Percentiles rank a stretch among this genome's conserved stretches.
Conservation (phyloP, 805 yeast species). For the Saccharomycopsis selenospora region DNA sequence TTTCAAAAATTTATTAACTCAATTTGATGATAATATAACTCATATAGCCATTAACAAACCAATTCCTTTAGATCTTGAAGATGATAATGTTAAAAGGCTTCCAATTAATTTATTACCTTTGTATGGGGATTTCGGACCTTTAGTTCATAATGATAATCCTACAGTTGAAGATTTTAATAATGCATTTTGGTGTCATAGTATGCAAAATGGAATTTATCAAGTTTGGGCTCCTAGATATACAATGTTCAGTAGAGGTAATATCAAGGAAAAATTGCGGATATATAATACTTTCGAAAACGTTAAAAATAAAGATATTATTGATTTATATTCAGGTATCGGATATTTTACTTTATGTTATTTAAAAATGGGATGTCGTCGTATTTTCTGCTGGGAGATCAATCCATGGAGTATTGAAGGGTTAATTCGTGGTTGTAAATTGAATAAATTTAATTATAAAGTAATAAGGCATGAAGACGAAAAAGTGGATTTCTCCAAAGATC, state of each 20-base stretch:
- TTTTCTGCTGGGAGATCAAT: constrained; percentile 78
- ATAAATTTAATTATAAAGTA: constrained; percentile 34
- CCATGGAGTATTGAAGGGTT: constrained; percentile 80
- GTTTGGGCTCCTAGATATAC: constrained; percentile 81
- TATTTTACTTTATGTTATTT: constrained; percentile 71
- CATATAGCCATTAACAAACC: constrained; percentile 72
- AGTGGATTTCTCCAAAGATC: constrained; percentile 24
- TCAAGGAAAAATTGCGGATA: constrained; percentile 70
- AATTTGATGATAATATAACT: constrained; percentile 29
- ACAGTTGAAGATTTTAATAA: constrained; percentile 34
- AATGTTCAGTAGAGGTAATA: constrained; percentile 84
- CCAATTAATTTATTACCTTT: constrained; percentile 57
- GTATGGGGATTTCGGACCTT: constrained; percentile 60
- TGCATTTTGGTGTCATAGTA: constrained; percentile 65
- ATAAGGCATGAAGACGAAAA: constrained; percentile 29
- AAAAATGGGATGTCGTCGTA: constrained; percentile 40
- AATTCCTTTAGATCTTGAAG: constrained; percentile 30
- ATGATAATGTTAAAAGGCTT: constrained; percentile 35
- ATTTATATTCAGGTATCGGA: constrained; percentile 80
- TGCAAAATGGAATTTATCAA: constrained; percentile 71
- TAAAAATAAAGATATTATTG: constrained; percentile 43
- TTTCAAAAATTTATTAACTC: constrained; percentile 17
- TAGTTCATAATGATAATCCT: constrained; percentile 34
- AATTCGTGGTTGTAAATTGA: constrained; percentile 43
- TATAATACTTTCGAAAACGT: constrained; percentile 36